Conservation (phyloP, 768 basidiomycete species). For the Termitomyces sp. region DNA sequence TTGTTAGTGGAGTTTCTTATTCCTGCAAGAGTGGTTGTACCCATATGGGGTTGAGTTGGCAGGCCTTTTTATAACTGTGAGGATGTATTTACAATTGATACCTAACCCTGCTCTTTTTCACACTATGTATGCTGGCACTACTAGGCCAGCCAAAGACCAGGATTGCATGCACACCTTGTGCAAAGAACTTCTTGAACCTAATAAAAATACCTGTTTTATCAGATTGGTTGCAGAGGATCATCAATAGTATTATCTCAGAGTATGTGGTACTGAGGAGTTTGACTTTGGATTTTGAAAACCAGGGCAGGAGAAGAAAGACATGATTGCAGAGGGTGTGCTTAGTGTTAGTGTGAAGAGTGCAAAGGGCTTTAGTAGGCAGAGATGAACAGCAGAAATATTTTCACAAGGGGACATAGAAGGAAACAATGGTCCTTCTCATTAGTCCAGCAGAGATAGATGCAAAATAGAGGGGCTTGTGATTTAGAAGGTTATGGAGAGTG, state of each 20-base stretch:
- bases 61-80: conserved; percentile 53
- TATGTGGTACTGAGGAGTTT: conserved; percentile 70
- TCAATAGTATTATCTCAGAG: conserved; percentile 54
- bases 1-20: conserved; percentile 68
- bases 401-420: conserved; percentile 51
- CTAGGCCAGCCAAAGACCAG: conserved; percentile 66
- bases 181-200: conserved; percentile 62
- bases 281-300: conserved; percentile 60
- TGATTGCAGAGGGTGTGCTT: conserved; percentile 59
- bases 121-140: conserved; percentile 47
- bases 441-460: conserved; percentile 61
- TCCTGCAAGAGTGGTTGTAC: conserved; percentile 36
- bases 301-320: conserved; percentile 59
- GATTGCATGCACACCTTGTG: conserved; percentile 59
- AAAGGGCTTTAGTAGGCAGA: conserved; percentile 36
- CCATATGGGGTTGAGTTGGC: conserved; percentile 72
- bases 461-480: conserved; percentile 60
- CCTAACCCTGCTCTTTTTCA: conserved; percentile 60
- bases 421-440: conserved; percentile 57
- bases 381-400: conserved; percentile 31
- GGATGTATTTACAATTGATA: conserved; percentile 68
- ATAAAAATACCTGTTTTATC: conserved; percentile 72
- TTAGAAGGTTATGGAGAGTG: conserved; percentile 46
- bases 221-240: conserved; percentile 59
- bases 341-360: conserved; percentile 62